phyloP scores from a whole-genome alignment of 805 yeast species.

The Sugiyamaella chiloensis region DNA sequence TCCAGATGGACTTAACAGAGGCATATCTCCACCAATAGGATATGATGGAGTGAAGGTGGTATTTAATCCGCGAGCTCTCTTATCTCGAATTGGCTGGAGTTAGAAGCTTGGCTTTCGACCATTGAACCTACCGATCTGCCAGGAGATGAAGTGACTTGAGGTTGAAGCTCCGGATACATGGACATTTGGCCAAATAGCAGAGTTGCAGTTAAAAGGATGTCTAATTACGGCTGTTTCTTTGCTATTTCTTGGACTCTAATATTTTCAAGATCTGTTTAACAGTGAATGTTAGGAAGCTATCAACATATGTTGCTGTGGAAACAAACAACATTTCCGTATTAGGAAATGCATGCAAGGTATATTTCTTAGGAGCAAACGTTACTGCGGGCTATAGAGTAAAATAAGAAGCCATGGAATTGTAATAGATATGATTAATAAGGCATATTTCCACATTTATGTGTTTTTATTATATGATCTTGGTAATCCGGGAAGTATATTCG shows the following conservation, averaged over 20 bases:
- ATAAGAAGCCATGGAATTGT: no score
- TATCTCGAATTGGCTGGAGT: conserved; percentile 5
- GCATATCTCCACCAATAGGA: conserved; percentile 5
- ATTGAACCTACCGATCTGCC: background rate
- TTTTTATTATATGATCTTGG: no score
- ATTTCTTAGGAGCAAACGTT: no score
- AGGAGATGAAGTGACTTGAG: background rate
- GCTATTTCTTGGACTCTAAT: no score
- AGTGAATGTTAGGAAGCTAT: background rate
- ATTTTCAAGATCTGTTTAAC: no score
- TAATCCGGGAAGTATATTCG: no score
- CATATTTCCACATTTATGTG: no score
- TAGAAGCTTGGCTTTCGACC: background rate
- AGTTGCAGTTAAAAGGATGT: background rate
- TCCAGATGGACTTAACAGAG: conserved; percentile 1
- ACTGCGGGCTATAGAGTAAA: no score
- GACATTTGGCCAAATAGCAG: background rate
- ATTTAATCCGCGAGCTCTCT: background rate
- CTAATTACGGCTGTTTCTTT: background rate
- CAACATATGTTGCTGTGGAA: background rate
- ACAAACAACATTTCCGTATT: no score
- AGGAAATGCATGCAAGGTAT: no score
- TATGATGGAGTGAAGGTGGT: conserved; percentile 7
- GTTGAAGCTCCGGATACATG: background rate
- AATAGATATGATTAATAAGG: no score